Conservation (phyloP, 2,329 filamentous ascomycete genomes). For the Botryotinia globosa region DNA sequence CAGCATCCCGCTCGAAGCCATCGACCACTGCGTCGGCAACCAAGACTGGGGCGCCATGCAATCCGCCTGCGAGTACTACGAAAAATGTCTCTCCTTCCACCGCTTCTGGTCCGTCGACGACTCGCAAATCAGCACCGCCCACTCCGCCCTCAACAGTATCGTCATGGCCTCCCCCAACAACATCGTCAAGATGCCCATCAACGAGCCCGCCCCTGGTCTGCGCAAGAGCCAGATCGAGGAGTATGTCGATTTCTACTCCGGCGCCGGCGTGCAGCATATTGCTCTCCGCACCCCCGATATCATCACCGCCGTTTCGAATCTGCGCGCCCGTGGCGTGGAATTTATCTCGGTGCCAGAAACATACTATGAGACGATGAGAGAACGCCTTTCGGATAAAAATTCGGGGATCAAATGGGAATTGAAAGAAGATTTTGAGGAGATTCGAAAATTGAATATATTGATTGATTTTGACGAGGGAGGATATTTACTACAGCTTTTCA, state of each 20-base stretch:
- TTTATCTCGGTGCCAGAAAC: conserved; percentile 88
- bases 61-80: conserved; percentile 68
- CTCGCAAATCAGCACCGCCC: conserved; percentile 87
- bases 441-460: conserved; percentile 78
- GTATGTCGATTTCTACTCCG: conserved; percentile 85
- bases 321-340: conserved; percentile 84
- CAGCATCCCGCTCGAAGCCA: conserved; percentile 63
- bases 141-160: conserved; percentile 80
- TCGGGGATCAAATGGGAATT: conserved; percentile 55
- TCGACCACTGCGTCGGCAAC: conserved; percentile 98
- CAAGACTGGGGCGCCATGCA: conserved; percentile 91
- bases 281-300: conserved; percentile 82
- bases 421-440: conserved; percentile 73
- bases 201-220: conserved; percentile 87
- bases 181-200: conserved; percentile 96
- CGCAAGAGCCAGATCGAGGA: conserved; percentile 95
- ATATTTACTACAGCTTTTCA: conserved; percentile 75
- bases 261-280: conserved; percentile 89
- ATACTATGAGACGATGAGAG: conserved; percentile 77
- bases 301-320: conserved; percentile 68
- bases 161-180: conserved; percentile 88
- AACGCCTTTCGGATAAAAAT: conserved; percentile 61
- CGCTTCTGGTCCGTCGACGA: conserved; percentile 98
- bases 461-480: conserved; percentile 95
- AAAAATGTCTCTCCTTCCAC: conserved; percentile 86